Base-by-base conservation (phyloP, 768 basidiomycete species). In the Tremella fuciformis region DNA sequence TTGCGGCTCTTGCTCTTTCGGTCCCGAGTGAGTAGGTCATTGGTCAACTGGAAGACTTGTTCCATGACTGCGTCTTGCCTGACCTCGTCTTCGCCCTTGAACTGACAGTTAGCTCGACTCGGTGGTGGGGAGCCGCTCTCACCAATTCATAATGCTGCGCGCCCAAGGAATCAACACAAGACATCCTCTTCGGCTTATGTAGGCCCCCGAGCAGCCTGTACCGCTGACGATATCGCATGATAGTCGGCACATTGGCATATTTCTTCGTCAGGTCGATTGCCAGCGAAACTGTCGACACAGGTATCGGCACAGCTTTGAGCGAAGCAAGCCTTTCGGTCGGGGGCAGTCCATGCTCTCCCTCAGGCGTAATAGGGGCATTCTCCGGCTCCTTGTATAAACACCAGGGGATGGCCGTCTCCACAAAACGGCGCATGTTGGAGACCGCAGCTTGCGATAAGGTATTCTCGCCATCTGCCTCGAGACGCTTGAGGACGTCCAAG, bases 1-100 rank as follows among this genome's bases (percentile, higher is more conserved):
- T 84, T 78, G 9, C 96, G 85, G 53, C 83, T 82, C 52, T 82
- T 81, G 0, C 92, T 91, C 66, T 88, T 85, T 29, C 85, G 81
- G 74, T 99, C 91, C 16, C 80, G 80, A 1, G 70, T 70, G 15
- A 99, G 82, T 1, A 97, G 82, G 8, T 82, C 77, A 63, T 98
- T 97, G 56, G 92, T 87, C 18, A 98, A 81, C 18, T 84, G 84
- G 69, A 99, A 99, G 1, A 96, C 91, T 77, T 99, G 96, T 70
- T 97, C 91, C 93, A 99, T 97, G 53, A 98, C 91, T 0, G 93
- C 93, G 71, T 99, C 96, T 77, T 99, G 96, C 40, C 96, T 86
- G 47, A 96, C 75, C 69, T 99, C 96, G 66, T 99, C 96, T 9
- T 84, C 81, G 2, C 91, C 91, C 75, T 99, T 97, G 79, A 91